A percentile compares a stretch with the other conserved stretches of the same genome.
phyloP scores from a whole-genome alignment of 768 basidiomycete genomes.

The Russula olivacea region DNA sequence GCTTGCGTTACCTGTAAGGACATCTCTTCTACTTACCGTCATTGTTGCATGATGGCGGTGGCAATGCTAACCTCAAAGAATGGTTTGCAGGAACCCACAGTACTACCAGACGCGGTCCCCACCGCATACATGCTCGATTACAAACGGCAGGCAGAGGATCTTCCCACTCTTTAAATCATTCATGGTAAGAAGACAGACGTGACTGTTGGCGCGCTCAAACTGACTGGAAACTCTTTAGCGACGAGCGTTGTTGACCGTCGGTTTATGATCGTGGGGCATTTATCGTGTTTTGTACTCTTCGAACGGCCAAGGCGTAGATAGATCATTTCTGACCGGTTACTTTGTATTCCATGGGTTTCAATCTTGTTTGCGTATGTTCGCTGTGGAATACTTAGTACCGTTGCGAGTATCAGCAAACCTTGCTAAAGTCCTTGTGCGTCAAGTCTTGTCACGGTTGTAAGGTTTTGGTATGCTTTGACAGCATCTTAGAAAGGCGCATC shows the following conservation, averaged over 20 bases:
- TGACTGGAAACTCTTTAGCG: neutral
- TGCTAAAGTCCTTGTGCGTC: neutral
- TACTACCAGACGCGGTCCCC: too few species aligned
- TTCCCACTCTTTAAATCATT: too few species aligned
- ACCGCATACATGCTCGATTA: too few species aligned
- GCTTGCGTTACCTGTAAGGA: conserved; percentile 5
- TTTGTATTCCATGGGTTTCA: neutral
- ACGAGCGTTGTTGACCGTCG: neutral
- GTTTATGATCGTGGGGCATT: neutral
- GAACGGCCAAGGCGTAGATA: neutral
- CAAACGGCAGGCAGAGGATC: too few species aligned
- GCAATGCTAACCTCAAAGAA: too few species aligned
- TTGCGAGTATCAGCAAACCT: neutral
- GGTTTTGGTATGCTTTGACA: neutral
- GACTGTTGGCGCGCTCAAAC: neutral
- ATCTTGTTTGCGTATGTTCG: neutral
- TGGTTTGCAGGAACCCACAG: too few species aligned
- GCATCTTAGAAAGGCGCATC: neutral
- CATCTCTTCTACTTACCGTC: too few species aligned
- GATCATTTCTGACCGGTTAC: neutral
- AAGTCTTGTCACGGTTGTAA: neutral
- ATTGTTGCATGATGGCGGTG: neutral
- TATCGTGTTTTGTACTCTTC: neutral
- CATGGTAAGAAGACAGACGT: neutral
- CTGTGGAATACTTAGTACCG: neutral